Conservation (phyloP, 805 yeast species). For the Nematodospora valgi region DNA sequence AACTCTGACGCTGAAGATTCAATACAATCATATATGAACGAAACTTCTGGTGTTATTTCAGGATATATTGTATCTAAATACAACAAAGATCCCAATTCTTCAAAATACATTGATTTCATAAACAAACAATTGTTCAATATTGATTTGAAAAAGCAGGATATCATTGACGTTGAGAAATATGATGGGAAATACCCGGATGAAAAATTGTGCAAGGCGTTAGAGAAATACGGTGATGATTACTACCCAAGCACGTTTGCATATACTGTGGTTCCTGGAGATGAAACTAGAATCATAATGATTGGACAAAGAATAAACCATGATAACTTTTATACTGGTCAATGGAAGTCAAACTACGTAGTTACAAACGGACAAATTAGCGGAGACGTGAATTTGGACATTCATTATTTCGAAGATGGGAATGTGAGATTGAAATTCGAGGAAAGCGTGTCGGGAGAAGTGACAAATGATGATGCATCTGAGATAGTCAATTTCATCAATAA, state of each 20-base stretch:
- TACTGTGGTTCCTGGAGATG: conserved; percentile 35
- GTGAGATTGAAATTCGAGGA: conserved; percentile 63
- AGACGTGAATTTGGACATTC: conserved; percentile 65
- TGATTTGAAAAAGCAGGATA: conserved; percentile 48
- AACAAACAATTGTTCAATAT: conserved; percentile 51
- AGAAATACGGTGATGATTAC: conserved; percentile 57
- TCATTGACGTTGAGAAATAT: conserved; percentile 50
- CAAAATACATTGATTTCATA: conserved; percentile 53
- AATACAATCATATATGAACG: conserved; percentile 25
- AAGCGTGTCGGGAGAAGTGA: conserved; percentile 18
- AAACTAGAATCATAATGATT: conserved; percentile 52
- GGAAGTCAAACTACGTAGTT: conserved; percentile 64
- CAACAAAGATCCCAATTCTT: conserved; percentile 28
- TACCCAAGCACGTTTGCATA: conserved; percentile 58
- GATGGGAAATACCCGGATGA: conserved; percentile 26
- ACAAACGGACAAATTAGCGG: conserved; percentile 46
- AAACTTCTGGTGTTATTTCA: conserved; percentile 26
- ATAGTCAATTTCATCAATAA: conserved; percentile 47
- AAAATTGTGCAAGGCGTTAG: conserved; percentile 30
- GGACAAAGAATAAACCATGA: conserved; percentile 70
- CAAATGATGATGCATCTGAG: conserved; percentile 21
- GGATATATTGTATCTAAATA: conserved; percentile 30
- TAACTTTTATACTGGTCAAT: conserved; percentile 86
- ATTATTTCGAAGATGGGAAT: conserved; percentile 95
- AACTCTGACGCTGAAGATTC: conserved; percentile 21